phyloP scores from a whole-genome alignment of 345 rosid genomes.

The Pelargonium nanum region DNA sequence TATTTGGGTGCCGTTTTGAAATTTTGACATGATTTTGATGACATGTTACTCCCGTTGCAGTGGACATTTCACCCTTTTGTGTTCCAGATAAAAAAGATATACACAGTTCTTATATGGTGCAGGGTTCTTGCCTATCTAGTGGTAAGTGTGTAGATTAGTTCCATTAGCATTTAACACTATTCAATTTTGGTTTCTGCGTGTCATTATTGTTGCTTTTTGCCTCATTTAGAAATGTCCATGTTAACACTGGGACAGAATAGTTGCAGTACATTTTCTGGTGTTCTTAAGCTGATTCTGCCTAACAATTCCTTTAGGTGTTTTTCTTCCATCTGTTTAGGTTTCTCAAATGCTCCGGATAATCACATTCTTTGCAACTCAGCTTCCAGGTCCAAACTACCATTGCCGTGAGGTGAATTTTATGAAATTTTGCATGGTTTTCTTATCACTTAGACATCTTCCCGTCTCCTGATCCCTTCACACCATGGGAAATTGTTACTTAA shows the following conservation, averaged over 20 bases:
- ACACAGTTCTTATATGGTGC: conserved; percentile 75
- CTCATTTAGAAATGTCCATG: too few species aligned
- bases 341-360: conserved; percentile 61
- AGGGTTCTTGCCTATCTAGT: conserved; percentile 68
- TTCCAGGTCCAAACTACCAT: conserved; percentile 85
- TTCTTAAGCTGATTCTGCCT: too few species aligned
- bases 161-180: too few species aligned
- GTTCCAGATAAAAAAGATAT: conserved; percentile 54
- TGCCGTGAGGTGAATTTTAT: conserved; percentile 53
- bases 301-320: conserved; percentile 8
- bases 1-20: too few species aligned
- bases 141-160: conserved; percentile 55
- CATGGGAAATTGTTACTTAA: background rate
- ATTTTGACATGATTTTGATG: too few species aligned
- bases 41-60: too few species aligned
- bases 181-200: too few species aligned
- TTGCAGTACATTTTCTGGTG: too few species aligned
- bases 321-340: conserved; percentile 35
- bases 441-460: background rate
- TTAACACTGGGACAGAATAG: too few species aligned
- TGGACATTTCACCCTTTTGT: conserved; percentile 82
- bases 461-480: background rate
- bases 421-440: background rate
- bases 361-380: conserved; percentile 78
- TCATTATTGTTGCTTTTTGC: too few species aligned